Evolutionary conservation across 352 stramenopile species (phyloP).

Genomic region (Pythium sp.): DNA sequence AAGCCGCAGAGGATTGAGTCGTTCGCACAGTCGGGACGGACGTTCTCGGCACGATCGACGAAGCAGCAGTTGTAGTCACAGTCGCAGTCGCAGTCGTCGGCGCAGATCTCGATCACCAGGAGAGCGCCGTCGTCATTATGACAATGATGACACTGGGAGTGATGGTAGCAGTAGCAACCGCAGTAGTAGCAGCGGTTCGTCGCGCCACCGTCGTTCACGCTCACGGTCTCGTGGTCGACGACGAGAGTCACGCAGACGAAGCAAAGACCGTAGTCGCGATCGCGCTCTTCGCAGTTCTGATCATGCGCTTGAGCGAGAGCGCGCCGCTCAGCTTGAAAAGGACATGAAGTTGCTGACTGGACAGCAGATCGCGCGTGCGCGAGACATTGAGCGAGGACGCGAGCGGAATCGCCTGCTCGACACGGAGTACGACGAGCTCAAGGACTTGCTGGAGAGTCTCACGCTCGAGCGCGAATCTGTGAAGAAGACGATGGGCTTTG

Average conservation of each 20-base stretch:
- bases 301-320: not conserved
- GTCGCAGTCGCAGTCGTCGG: constrained; percentile 23
- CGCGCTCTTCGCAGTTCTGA: not conserved
- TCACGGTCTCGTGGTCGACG: constrained; percentile 9
- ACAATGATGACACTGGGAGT: constrained; percentile 14
- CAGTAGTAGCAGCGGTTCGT: constrained; percentile 12
- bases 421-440: constrained; percentile 58
- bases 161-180: constrained; percentile 8
- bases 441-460: constrained; percentile 34
- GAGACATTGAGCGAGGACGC: constrained; percentile 59
- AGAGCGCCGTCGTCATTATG: constrained; percentile 13
- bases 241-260: constrained; percentile 2
- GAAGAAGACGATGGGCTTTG: constrained; percentile 74
- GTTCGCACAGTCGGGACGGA: not conserved
- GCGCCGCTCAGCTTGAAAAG: not conserved
- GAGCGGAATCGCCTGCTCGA: constrained; percentile 46
- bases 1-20: constrained; percentile 13
- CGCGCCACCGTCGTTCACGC: not conserved
- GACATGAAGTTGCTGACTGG: constrained; percentile 43
- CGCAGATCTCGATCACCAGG: constrained; percentile 16
- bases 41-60: not conserved
- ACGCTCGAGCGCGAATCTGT: constrained; percentile 71
- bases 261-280: not conserved
- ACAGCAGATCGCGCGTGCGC: constrained; percentile 67
- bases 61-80: constrained; percentile 13